A percentile compares a stretch with the other conserved stretches of the same genome.
phyloP scores from a whole-genome alignment of 2,329 filamentous ascomycete species.

The Harringtonia lauricola region DNA sequence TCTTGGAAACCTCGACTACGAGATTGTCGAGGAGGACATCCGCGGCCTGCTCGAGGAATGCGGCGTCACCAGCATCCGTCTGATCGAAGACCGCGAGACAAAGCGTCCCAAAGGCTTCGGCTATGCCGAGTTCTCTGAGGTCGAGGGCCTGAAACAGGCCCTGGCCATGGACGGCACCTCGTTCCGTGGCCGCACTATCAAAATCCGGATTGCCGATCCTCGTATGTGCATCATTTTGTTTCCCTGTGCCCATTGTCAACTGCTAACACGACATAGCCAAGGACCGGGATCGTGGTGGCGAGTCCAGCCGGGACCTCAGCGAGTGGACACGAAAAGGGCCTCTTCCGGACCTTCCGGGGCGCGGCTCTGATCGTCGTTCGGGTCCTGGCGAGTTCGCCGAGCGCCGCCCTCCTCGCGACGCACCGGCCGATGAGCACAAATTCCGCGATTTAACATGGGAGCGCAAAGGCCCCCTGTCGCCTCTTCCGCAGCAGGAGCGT shows the following conservation, averaged over 20 bases:
- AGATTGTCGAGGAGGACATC: slow-evolving; percentile 75
- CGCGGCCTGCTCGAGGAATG: slow-evolving; percentile 78
- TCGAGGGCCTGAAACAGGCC: slow-evolving; percentile 87
- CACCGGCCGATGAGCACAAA: slow-evolving; percentile 57
- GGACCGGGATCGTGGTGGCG: slow-evolving; percentile 58
- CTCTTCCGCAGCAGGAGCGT: slow-evolving; percentile 44
- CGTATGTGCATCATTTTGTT: slow-evolving; percentile 53
- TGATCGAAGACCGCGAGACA: slow-evolving; percentile 93
- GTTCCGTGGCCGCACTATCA: slow-evolving; percentile 82
- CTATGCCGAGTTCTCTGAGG: slow-evolving; percentile 83
- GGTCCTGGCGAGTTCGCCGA: slow-evolving; percentile 46
- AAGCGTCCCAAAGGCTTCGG: slow-evolving; percentile 95
- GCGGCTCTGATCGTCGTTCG: slow-evolving; percentile 31
- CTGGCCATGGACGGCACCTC: slow-evolving; percentile 69
- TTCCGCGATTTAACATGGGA: slow-evolving; percentile 82
- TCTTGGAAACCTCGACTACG: slow-evolving; percentile 92
- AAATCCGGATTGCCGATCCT: slow-evolving; percentile 92
- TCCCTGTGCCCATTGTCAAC: not conserved
- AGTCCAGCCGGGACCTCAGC: slow-evolving; percentile 64
- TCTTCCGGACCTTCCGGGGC: slow-evolving; percentile 25
- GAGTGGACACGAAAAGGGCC: slow-evolving; percentile 94
- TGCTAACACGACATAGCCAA: slow-evolving; percentile 50
- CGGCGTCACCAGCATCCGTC: slow-evolving; percentile 79
- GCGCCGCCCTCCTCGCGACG: slow-evolving; percentile 58
- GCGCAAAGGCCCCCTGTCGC: slow-evolving; percentile 81